Conservation (phyloP, 176 grass and related monocot species). For the Secale cereale region DNA sequence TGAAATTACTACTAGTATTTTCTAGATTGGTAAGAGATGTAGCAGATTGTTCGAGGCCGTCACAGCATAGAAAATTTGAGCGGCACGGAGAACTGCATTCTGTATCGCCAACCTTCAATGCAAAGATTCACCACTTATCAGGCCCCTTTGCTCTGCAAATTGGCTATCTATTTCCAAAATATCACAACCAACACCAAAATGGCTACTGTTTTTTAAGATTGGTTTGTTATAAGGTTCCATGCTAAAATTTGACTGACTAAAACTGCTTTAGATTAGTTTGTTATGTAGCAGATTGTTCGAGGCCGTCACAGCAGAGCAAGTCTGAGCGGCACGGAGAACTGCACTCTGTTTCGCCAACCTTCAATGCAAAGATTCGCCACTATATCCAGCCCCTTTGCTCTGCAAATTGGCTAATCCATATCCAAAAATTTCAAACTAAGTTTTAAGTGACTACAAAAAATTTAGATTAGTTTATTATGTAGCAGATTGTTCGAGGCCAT, state of each 20-base stretch:
- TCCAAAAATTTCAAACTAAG: rapidly evolving
- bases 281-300: constrained; percentile 8
- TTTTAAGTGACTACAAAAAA: no score
- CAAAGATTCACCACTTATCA: background rate
- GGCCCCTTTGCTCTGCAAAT: constrained; percentile 12
- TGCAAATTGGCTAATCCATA: background rate
- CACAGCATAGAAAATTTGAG: background rate
- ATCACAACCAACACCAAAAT: no score
- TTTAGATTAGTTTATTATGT: no score
- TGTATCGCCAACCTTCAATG: background rate
- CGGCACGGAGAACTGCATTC: background rate
- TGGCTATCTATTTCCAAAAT: background rate
- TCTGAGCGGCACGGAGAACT: constrained; percentile 1
- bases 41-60: no score
- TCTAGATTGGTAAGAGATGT: no score
- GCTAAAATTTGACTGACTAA: no score
- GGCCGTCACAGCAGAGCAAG: background rate
- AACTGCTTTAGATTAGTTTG: background rate
- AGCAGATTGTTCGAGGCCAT: background rate
- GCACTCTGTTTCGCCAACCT: background rate
- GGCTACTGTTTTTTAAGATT: no score
- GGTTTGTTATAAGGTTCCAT: no score
- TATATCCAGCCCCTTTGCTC: background rate
- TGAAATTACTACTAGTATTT: no score
- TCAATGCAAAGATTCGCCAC: constrained; percentile 13